Evolutionary conservation across 257 asterid species (phyloP).

Genomic region (Solanum microdontum): DNA sequence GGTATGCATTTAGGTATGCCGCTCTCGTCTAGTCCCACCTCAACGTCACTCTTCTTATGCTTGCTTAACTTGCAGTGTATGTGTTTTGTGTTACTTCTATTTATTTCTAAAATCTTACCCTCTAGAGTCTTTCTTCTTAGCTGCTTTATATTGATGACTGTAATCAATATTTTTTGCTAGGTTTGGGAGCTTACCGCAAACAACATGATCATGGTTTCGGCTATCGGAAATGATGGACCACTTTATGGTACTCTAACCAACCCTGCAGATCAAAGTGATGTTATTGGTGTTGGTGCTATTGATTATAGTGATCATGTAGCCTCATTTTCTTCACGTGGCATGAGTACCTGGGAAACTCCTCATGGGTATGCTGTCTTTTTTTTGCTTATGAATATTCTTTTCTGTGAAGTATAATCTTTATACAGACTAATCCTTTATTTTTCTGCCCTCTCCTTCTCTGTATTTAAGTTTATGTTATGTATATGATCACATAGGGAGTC

Average conservation of each 20-base stretch:
- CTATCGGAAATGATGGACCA: constrained; percentile 95
- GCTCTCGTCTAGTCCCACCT: background rate
- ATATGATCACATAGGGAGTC: background rate
- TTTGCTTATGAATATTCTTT: background rate
- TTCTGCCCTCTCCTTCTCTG: background rate
- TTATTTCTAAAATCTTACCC: background rate
- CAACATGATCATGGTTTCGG: constrained; percentile 88
- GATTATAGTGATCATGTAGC: constrained; percentile 97
- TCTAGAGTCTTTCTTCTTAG: background rate
- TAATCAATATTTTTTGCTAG: constrained; percentile 15
- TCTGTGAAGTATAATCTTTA: background rate
- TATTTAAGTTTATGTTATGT: background rate
- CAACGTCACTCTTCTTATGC: background rate
- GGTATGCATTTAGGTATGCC: background rate
- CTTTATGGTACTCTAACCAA: constrained; percentile 95
- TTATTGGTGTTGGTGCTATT: constrained; percentile 98
- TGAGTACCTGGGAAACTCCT: constrained; percentile 99
- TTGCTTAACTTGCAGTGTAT: background rate
- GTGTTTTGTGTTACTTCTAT: background rate
- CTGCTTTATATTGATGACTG: background rate
- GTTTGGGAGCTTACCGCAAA: constrained; percentile 97
- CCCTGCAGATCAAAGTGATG: constrained; percentile 98
- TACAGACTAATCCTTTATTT: background rate
- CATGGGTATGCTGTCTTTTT: constrained; percentile 55
- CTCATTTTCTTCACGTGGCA: constrained; percentile 98